A percentile compares a stretch with the other conserved stretches of the same genome.
phyloP scores from a whole-genome alignment of 2,329 filamentous ascomycete species.

The Beauveria rudraprayagi region DNA sequence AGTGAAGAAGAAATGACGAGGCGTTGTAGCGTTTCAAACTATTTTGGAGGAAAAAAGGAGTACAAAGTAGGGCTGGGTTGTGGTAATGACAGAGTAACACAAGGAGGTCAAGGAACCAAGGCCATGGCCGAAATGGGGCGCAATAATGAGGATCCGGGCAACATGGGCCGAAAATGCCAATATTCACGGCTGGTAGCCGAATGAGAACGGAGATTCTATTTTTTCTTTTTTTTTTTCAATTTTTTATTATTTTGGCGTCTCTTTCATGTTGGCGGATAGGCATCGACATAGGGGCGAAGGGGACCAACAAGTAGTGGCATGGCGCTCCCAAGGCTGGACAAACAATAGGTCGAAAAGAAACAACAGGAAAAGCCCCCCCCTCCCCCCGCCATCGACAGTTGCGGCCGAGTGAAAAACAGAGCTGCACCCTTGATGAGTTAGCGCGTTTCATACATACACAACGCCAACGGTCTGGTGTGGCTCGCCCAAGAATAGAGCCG shows the following conservation, averaged over 20 bases:
- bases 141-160: background rate
- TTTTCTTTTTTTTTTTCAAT: too few species aligned
- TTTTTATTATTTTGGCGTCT: too few species aligned
- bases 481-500: background rate
- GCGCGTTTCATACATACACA: background rate
- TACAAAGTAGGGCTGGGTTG: background rate
- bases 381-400: too few species aligned
- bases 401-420: background rate
- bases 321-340: background rate
- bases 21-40: background rate
- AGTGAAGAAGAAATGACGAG: background rate
- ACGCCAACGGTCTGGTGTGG: background rate
- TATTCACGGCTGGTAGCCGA: too few species aligned
- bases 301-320: background rate
- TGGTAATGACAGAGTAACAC: constrained; percentile 1
- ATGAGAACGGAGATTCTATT: background rate
- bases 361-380: background rate
- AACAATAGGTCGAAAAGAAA: background rate
- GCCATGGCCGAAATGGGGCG: background rate
- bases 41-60: background rate
- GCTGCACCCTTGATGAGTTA: background rate
- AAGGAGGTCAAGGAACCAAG: background rate
- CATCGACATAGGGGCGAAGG: too few species aligned
- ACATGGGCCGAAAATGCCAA: background rate
- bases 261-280: too few species aligned